phyloP scores from a whole-genome alignment of 352 stramenopile species.

The Pythium folliculosum region DNA sequence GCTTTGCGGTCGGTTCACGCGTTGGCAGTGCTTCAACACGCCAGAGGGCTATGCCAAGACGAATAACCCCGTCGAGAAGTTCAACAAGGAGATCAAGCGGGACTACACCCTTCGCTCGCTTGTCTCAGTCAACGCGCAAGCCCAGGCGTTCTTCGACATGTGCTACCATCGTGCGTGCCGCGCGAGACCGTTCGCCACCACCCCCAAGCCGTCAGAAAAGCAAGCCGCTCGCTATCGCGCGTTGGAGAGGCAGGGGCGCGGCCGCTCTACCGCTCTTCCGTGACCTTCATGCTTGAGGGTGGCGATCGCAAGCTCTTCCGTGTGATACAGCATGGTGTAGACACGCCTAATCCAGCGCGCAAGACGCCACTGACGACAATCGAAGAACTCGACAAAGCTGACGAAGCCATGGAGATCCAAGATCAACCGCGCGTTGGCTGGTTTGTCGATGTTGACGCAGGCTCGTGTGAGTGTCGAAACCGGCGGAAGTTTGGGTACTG shows the following conservation, averaged over 20 bases:
- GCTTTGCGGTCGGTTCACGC: not conserved
- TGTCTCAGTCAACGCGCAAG: not conserved
- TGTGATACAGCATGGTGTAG: not conserved
- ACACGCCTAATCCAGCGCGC: not conserved
- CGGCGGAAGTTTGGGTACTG: conserved; percentile 14
- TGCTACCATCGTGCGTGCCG: not conserved
- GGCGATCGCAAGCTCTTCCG: not conserved
- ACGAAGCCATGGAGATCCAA: not conserved
- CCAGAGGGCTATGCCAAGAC: conserved; percentile 1
- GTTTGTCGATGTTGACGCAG: conserved; percentile 8
- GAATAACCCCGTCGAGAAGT: conserved; percentile 2
- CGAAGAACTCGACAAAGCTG: not conserved
- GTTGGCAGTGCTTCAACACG: not conserved
- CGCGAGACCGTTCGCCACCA: not conserved
- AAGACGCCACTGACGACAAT: not conserved
- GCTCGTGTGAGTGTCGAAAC: conserved; percentile 9
- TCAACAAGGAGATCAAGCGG: conserved; percentile 6
- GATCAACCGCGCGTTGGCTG: conserved; percentile 6
- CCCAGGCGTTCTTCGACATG: conserved; percentile 4
- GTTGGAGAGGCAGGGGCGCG: not conserved
- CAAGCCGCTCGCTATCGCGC: not conserved
- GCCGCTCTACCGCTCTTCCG: not conserved
- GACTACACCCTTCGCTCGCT: conserved; percentile 1
- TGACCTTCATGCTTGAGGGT: not conserved
- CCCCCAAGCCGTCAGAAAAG: not conserved